Base-by-base conservation (phyloP, 2,329 filamentous ascomycete species). In the Xylariales sp. region DNA sequence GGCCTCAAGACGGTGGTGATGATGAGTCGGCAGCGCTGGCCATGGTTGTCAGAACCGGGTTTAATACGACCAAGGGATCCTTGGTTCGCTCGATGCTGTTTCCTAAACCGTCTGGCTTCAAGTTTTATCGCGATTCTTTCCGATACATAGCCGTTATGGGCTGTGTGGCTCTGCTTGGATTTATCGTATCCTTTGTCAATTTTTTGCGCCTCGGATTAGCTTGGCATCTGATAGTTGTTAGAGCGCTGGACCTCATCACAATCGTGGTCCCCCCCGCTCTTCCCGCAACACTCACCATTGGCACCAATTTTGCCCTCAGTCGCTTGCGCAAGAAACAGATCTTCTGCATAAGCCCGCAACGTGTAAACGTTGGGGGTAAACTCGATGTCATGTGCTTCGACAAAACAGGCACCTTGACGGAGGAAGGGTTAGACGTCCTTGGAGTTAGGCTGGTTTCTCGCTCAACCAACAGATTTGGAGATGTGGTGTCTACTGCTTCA, bases 121-220 rank as follows among this genome's bases (percentile, higher is more conserved):
- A 94, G 54, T 98, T 98, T 59, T 98, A 98, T 60, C 81, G 88
- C 29, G 93, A 98, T 60, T 96, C 91, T 0, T 98, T 98, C 65
- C 81, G 90, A 16, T 98, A 98, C 59, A 97, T 98, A 43, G 89
- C 87, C 4, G 93, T 98, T 43, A 98, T 98, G 93, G 91, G 78
- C 5, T 67, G 81, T 29, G 83, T 98, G 51, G 94, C 93, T 16
- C 66, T 82, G 33, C 61, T 97, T 34, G 93, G 94, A 0, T 98
- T 98, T 55, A 68, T 90, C 16, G 89, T 85, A 1, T 97, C 93
- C 0, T 84, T 98, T 50, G 69, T 95, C 62, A 98, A 98, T 61
- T 98, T 98, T 57, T 68, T 98, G 37, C 81, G 86, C 28, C 73
- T 98, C 12, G 81, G 79, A 35, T 69, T 98, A 34, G 81, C 82